Conservation (phyloP, 164 flowering plant species). For the Warburgia ugandensis region DNA sequence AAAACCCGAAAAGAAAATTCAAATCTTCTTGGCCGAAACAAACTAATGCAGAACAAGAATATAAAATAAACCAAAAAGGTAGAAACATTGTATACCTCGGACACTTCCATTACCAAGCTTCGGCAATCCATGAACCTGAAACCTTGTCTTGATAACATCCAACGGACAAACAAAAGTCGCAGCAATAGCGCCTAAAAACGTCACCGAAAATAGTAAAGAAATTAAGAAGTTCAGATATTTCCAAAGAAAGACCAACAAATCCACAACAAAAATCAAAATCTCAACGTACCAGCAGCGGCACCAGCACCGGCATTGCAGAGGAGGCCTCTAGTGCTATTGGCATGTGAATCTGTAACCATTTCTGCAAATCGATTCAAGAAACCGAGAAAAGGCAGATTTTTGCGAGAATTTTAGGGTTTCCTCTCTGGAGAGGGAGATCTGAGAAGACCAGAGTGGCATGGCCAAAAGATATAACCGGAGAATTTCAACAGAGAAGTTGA, state of each 20-base stretch:
- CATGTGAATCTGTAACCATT: slow-evolving; percentile 46
- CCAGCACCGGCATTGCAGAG: slow-evolving; percentile 96
- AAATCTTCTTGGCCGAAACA: background rate
- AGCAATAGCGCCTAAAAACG: slow-evolving; percentile 66
- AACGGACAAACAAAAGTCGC: slow-evolving; percentile 98
- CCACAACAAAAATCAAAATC: too few species aligned
- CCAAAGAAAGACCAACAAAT: too few species aligned
- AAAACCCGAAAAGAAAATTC: background rate
- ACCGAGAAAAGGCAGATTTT: slow-evolving; percentile 3
- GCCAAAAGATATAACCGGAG: slow-evolving; percentile 31
- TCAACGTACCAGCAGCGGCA: slow-evolving; percentile 96
- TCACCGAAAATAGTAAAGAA: too few species aligned
- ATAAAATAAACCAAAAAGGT: background rate
- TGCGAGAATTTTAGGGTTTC: slow-evolving; percentile 24
- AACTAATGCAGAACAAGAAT: background rate
- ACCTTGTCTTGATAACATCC: slow-evolving; percentile 93
- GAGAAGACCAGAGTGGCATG: slow-evolving; percentile 67
- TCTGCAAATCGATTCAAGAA: slow-evolving; percentile 6
- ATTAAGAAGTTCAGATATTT: too few species aligned
- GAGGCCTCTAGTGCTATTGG: slow-evolving; percentile 39
- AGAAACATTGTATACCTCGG: slow-evolving; percentile 51
- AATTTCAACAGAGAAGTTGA: too few species aligned
- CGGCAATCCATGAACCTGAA: slow-evolving; percentile 91
- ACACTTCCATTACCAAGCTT: slow-evolving; percentile 32
- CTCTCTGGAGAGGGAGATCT: slow-evolving; percentile 62